Base-by-base conservation (phyloP, 2,329 filamentous ascomycete genomes). In the Neurospora sp. region DNA sequence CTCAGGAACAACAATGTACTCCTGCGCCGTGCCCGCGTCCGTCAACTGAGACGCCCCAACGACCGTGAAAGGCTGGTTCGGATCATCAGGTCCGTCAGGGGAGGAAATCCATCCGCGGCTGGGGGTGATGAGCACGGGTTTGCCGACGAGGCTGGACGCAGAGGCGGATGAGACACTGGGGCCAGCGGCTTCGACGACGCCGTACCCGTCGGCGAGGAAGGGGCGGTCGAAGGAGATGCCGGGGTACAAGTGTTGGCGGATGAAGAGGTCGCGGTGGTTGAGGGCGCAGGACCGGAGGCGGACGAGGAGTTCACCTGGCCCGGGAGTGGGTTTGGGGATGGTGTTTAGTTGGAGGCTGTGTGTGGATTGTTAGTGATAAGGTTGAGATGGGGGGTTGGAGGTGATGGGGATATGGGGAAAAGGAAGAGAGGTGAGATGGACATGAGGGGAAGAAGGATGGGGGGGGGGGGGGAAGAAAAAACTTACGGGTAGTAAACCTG, bases 261-360 rank as follows among this genome's bases (percentile, higher is more conserved):
- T 91, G 83, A 97, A 98, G 75, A 97, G 88, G 80, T 98, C 96
- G 76, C 94, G 91, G 83, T 98, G 96, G 83, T 98, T 98, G 68
- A 98, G 89, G 15, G 95, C 91, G 1, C 90, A 92, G 68, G 93
- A 92, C 42, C 87, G 86, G 77, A 98, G 84, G 76, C 88, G 89
- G 72, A 98, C 83, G 7, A 96, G 84, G 74, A 97, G 83, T 79
- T 97, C 86, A 72, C 84, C 84, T 17, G 87, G 86, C 36, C 87
- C 85, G 0, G 90, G 90, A 1, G 82, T 83, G 36, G 91, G 91
- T 73, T 85, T 84, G 70, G 90, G 85, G 17, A 90, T 81, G 40
- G 88, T 82, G 72, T 87, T 88, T 69, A 92, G 78, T 74, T 86
- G 80, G 66, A 91, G 83, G 11, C 87, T 90, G 69, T 1, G 17